These are phyloP conservation scores for Albugo laibachii DNA, from an alignment of 352 stramenopile genomes.

Conservation along the genomic window DNA sequence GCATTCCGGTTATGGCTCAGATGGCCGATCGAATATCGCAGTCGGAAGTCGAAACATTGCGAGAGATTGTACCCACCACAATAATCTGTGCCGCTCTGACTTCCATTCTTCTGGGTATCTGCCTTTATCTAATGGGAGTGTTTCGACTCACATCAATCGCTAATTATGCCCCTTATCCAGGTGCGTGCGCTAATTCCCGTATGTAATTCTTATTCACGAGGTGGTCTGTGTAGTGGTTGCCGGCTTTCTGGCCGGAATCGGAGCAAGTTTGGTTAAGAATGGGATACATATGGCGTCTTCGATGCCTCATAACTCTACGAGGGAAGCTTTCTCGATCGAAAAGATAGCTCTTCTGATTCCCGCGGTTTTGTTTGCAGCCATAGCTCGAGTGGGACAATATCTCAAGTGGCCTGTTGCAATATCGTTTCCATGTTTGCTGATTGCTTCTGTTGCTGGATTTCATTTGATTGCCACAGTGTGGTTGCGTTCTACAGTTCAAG, in stretches of 20 bases:
- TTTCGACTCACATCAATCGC: slow-evolving; percentile 55
- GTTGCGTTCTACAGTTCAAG: not conserved
- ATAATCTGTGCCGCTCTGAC: slow-evolving; percentile 53
- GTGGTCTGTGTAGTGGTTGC: slow-evolving; percentile 23
- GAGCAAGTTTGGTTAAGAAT: slow-evolving; percentile 55
- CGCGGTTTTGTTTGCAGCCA: slow-evolving; percentile 27
- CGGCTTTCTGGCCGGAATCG: slow-evolving; percentile 61
- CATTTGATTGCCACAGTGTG: slow-evolving; percentile 17
- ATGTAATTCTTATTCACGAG: not conserved
- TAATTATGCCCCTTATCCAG: slow-evolving; percentile 71
- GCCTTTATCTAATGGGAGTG: slow-evolving; percentile 49
- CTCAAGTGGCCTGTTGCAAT: slow-evolving; percentile 40
- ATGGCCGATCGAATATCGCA: slow-evolving; percentile 52
- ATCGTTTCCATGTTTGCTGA: slow-evolving; percentile 45
- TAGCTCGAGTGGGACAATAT: slow-evolving; percentile 36
- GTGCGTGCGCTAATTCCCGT: slow-evolving; percentile 3
- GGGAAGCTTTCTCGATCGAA: slow-evolving; percentile 28
- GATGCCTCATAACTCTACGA: not conserved
- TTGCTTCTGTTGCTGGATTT: slow-evolving; percentile 35
- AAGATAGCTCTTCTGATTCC: slow-evolving; percentile 34
- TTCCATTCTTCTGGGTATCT: slow-evolving; percentile 30
- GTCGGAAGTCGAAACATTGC: slow-evolving; percentile 33
- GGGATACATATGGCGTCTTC: slow-evolving; percentile 58
- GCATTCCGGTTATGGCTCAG: slow-evolving; percentile 42
- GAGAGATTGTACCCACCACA: slow-evolving; percentile 38